phyloP scores from a whole-genome alignment of 2,329 filamentous ascomycete genomes.

The Botrytis sinoallii region DNA sequence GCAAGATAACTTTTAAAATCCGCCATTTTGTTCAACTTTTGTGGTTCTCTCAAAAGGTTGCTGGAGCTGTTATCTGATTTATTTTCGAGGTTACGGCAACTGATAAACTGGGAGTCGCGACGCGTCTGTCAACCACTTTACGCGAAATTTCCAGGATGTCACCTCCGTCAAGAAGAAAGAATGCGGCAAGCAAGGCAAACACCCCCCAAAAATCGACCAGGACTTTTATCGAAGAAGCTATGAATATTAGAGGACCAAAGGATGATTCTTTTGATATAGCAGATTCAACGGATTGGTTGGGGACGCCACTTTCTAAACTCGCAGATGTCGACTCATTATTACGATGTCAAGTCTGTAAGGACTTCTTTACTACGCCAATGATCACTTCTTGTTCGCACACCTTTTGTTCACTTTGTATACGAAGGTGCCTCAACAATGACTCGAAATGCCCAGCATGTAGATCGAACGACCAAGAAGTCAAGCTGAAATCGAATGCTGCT shows the following conservation, averaged over 20 bases:
- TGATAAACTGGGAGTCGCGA: conserved; percentile 17
- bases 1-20: conserved; percentile 39
- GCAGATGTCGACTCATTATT: conserved; percentile 76
- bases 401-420: conserved; percentile 95
- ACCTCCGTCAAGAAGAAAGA: conserved; percentile 3
- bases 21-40: conserved; percentile 29
- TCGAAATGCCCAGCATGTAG: conserved; percentile 87
- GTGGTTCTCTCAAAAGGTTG: conserved; percentile 13
- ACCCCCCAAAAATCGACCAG: background rate
- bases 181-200: conserved; percentile 21
- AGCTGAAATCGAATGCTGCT: conserved; percentile 78
- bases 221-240: conserved; percentile 7
- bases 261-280: conserved; percentile 47
- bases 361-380: conserved; percentile 93
- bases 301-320: conserved; percentile 64
- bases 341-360: conserved; percentile 96
- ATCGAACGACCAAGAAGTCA: conserved; percentile 74
- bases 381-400: conserved; percentile 93
- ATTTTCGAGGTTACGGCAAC: conserved; percentile 4
- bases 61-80: conserved; percentile 16
- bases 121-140: conserved; percentile 29
- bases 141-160: conserved; percentile 28
- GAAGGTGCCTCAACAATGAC: conserved; percentile 76
- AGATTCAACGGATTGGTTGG: conserved; percentile 83
- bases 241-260: conserved; percentile 20